A percentile compares a stretch with the other conserved stretches of the same genome.
phyloP scores from a whole-genome alignment of 306 rosid genomes.

The Carpinus fangiana region DNA sequence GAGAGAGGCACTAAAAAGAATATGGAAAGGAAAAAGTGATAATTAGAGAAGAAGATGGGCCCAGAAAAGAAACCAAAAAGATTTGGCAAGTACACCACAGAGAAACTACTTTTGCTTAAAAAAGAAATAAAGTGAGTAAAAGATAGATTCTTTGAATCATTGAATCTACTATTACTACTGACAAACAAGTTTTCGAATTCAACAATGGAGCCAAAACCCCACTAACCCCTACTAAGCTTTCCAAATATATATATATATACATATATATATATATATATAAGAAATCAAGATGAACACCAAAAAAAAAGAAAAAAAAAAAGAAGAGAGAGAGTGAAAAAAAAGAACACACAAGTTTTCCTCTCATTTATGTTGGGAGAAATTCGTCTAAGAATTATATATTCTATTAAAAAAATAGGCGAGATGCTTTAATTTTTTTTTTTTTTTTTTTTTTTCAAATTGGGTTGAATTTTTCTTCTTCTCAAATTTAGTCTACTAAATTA shows the following conservation, averaged over 20 bases:
- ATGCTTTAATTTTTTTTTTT: too few species aligned
- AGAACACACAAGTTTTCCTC: too few species aligned
- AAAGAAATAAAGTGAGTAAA: slow-evolving; percentile 28
- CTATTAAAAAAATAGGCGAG: too few species aligned
- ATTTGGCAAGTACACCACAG: not conserved
- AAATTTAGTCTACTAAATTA: too few species aligned
- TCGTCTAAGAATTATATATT: too few species aligned
- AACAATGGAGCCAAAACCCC: slow-evolving; percentile 55
- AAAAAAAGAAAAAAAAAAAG: too few species aligned
- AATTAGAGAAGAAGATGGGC: not conserved
- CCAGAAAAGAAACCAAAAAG: not conserved
- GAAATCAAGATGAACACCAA: not conserved
- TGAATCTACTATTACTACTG: not conserved
- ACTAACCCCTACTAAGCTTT: not conserved
- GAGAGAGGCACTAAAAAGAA: not conserved
- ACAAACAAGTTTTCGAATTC: slow-evolving; percentile 33
- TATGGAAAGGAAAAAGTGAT: not conserved
- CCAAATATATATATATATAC: too few species aligned
- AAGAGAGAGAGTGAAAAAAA: too few species aligned
- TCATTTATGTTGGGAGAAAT: too few species aligned
- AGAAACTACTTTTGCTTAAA: slow-evolving; percentile 24
- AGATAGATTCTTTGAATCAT: slow-evolving; percentile 33
- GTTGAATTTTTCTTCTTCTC: too few species aligned
- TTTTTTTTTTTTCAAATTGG: too few species aligned
- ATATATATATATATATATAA: too few species aligned